Percentiles rank a stretch among this genome's conserved stretches.
These are phyloP conservation scores for Pulveroboletus sp. DNA, from an alignment of 768 basidiomycete species.

Conservation along the genomic window DNA sequence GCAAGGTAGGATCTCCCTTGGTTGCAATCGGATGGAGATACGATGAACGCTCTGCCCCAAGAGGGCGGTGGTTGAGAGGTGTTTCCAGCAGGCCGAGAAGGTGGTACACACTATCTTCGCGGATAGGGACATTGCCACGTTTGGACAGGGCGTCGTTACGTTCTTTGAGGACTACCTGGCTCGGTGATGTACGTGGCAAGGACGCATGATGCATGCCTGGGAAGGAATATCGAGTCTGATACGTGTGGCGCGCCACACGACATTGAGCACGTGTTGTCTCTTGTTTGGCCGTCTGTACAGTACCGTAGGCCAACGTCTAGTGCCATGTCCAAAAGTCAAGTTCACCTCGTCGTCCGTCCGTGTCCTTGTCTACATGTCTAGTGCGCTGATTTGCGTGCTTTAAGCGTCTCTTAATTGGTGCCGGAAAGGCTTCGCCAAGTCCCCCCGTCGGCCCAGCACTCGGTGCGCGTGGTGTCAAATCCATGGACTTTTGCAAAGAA, in stretches of 20 bases:
- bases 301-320: background rate
- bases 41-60: slow-evolving; percentile 26
- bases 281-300: slow-evolving; percentile 21
- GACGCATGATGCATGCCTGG: too few relatives aligned
- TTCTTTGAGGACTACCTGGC: slow-evolving; percentile 34
- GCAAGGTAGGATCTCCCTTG: slow-evolving; percentile 34
- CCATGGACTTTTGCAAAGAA: slow-evolving; percentile 99
- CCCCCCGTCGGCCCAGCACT: slow-evolving; percentile 97
- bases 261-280: slow-evolving; percentile 6
- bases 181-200: slow-evolving; percentile 9
- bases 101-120: slow-evolving; percentile 41
- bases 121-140: slow-evolving; percentile 39
- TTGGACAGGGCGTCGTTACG: slow-evolving; percentile 37
- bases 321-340: slow-evolving; percentile 66
- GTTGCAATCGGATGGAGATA: slow-evolving; percentile 10
- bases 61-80: slow-evolving; percentile 34
- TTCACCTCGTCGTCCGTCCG: slow-evolving; percentile 70
- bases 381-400: slow-evolving; percentile 12
- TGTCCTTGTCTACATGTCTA: slow-evolving; percentile 5
- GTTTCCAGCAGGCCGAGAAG: slow-evolving; percentile 30
- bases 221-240: slow-evolving; percentile 2
- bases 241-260: slow-evolving; percentile 14
- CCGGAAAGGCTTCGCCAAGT: slow-evolving; percentile 93
- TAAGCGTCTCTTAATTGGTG: slow-evolving; percentile 82
- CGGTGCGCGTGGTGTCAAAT: slow-evolving; percentile 96